Base-by-base conservation (phyloP, 1,284 basidiomycete species). In the Sparassis latifolia region DNA sequence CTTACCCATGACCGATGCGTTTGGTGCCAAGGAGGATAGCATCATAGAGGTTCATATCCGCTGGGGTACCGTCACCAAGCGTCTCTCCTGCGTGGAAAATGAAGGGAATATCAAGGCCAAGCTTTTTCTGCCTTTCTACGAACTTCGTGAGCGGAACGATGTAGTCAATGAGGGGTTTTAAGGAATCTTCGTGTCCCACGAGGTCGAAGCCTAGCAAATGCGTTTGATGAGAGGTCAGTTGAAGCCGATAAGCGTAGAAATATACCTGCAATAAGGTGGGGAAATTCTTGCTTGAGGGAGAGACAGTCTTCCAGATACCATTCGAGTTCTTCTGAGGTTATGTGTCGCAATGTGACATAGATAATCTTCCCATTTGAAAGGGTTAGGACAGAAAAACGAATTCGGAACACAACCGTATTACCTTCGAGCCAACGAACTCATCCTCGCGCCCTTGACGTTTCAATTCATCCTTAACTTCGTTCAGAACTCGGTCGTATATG, bases 31-130 rank as follows among this genome's bases (percentile, higher is more conserved):
- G 70, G 33, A 89, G 63, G 42, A 91, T 79, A 2, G 88, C 88
- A 61, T 91, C 88, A 60, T 86, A 89, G 37, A 92, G 67, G 61
- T 92, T 92, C 45, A 76, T 64, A 57, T 92, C 89, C 10, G 84
- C 81, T 33, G 70, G 66, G 6, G 77, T 78, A 3, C 87, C 87
- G 59, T 90, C 88, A 4, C 82, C 82, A 12, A 85, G 71, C 0
- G 86, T 90, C 66, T 90, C 86, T 33, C 87, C 89, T 0, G 85
- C 88, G 59, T 91, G 89, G 56, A 91, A 82, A 44, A 91, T 77
- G 63, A 88, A 89, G 1, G 89, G 89, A 31, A 91, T 79, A 31
- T 83, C 76, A 2, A 91, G 56, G 0, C 78, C 76, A 44, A 78
- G 69, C 51, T 82, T 78, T 47, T 76, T 71, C 54, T 80, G 77